Evolutionary conservation across 169 alveolate species (phyloP), one percentile per base, ranked within the genome.

Genomic region (Besnoitia besnoiti): DNA sequence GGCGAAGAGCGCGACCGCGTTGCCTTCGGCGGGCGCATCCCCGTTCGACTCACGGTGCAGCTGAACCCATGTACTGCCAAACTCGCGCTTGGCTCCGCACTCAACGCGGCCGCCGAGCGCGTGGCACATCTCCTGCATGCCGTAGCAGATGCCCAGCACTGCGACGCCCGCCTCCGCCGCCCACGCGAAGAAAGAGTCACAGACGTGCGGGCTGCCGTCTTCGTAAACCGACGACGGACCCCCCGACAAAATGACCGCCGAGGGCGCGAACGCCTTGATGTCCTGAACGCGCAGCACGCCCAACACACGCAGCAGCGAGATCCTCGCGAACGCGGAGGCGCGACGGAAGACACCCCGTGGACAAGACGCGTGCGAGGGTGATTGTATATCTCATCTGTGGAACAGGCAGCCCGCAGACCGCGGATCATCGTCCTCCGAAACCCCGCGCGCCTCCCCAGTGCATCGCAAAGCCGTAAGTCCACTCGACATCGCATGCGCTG

Each of bases 91-190:
- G 55, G 39, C 59, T n/a, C 85, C 91, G 27, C 94, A 76, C 62
- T 51, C 90, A 42, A 94, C 95, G 3, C 30, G 12, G 10, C 96
- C 96, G 0, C 96, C 96, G 39, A 91, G 75, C 44, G 55, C 80
- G n/a, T 88, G 76, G 77, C 77, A 55, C 76, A 94, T 94, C 91
- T 93, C 96, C 90, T 95, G 96, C 42, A 93, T 61, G 30, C 96
- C 96, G 79, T 95, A 95, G 92, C 96, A 95, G 47, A 95, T 94
- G 80, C 96, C 96, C 55, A 95, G 67, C n/a, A 95, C 93, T 55
- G 95, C 94, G 30, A 94, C 75, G 24, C 61, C 19, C 61, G 77
- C 39, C 51, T 47, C 80, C 30, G 37, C 39, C 33, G 92, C 50
- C 92, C 73, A 42, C n/a, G 59, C 19, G 92, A 95, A 55, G 39